Evolutionary conservation across 768 basidiomycete genomes (phyloP), one percentile per base, ranked within the genome.

Genomic region (Exidia glandulosa): DNA sequence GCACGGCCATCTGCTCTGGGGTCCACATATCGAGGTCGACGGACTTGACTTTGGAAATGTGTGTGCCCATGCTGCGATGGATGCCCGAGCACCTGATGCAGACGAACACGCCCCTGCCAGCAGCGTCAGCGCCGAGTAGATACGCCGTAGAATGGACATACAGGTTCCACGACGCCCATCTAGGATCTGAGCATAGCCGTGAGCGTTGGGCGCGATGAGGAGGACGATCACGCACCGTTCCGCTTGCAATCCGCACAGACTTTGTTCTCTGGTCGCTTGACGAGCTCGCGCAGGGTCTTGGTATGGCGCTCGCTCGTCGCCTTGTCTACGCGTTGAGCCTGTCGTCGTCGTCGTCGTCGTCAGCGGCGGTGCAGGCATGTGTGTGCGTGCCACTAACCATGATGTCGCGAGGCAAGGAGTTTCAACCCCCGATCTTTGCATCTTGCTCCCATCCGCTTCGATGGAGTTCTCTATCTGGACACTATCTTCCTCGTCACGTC

Each of bases 151-250:
- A 14, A 61, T 13, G 45, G 33, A 67, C 85, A 64, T 69, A 92
- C 89, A 97, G 73, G 71, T 97, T 98, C 89, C 94, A 96, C 7
- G 92, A 93, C 47, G 95, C 95, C 95, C 95, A 99, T 66, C 95
- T 81, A 48, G 95, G 91, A 78, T 98, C 94, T 96, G 32, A 25
- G 5, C 59, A 57, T 23, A 56, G 32, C 32, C 23, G 30, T 59
- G 10, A 32, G 54, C 29, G 37, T 32, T 32, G 19, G 50, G 57
- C 37, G 29, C 23, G 32, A n/a, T 13, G 25, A 13, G 25, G 7
- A 14, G 9, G 25, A 16, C 5, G 37, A n/a, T 1, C 36, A 73
- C 85, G 34, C 65, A 90, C 94, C 95, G 72, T 96, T 94, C 62
- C 90, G 85, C 71, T 96, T 95, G 78, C 95, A 99, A 68, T 99